Evolutionary conservation across 2,329 filamentous ascomycete species (phyloP), one percentile per base, ranked within the genome.

Genomic region (Hirsutella rhossiliensis): DNA sequence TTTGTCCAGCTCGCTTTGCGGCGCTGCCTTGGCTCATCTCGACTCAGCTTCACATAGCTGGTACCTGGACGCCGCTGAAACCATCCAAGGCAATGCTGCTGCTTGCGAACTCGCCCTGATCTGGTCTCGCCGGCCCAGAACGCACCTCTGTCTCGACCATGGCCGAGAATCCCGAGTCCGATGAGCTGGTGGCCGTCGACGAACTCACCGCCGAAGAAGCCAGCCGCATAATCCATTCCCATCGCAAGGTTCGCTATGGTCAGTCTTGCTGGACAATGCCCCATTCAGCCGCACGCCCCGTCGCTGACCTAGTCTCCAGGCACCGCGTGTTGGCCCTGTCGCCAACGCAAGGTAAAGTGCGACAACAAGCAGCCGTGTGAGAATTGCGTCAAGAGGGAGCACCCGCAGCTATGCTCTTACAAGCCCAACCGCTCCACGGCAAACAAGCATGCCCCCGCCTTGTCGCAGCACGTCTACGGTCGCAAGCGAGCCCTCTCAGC

Each of bases 191-290:
- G 48, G 62, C 66, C 42, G 60, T 78, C 49, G 72, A 78, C 56
- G 71, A 77, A 54, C 65, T 80, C 56, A 80, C 75, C 40, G 73
- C 77, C 11, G 78, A 82, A 58, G 78, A 82, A 62, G 78, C 77
- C 50, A 82, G 68, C 57, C 75, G 77, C 53, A 82, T 82, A 62
- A 82, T 82, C 52, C 78, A 82, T 58, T 81, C 77, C 43, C 78
- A 82, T 57, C 75, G 78, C 51, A 82, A 82, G 61, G 78, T 82
- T 45, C 72, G 78, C 56, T 82, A 82, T 61, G 78, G 78, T 81
- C 69, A 58, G 76, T 66, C 23, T 28, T 23, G 38, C 23, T 15
- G n/a, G 3, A 18, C 15, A 15, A 37, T 6, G 2, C 15, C 3
- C 11, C 13, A 17, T 11, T 12, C 31, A 9, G 3, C 23, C 29